These are phyloP conservation scores for Knufia fluminis DNA, from an alignment of 2,329 filamentous ascomycete species.

Conservation along the genomic window DNA sequence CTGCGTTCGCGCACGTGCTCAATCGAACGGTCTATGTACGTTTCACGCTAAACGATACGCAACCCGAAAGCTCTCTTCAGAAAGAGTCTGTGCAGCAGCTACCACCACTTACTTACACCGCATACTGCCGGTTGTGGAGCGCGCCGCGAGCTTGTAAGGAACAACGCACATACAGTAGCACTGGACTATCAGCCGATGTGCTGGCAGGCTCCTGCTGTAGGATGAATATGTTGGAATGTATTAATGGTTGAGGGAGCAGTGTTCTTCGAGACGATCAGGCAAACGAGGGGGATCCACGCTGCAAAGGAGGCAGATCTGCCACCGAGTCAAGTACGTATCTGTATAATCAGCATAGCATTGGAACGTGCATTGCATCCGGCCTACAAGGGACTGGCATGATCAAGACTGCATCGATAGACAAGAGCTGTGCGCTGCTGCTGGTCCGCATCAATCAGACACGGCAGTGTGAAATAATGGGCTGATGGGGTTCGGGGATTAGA, in stretches of 20 bases:
- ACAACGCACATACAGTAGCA: neutral
- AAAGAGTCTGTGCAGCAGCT: neutral
- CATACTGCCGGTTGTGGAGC: constrained; percentile 7
- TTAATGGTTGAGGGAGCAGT: neutral
- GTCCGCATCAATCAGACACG: no score
- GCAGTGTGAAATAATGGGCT: neutral
- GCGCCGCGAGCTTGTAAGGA: neutral
- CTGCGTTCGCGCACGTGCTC: constrained; percentile 1
- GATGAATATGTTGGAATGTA: neutral
- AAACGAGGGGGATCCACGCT: neutral
- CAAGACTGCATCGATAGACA: no score
- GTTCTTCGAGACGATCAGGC: neutral
- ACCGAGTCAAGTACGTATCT: neutral
- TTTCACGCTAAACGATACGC: neutral
- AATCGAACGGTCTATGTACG: neutral
- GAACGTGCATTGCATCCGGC: no score
- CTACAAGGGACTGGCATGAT: no score
- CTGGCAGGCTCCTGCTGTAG: neutral
- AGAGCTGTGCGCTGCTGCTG: no score
- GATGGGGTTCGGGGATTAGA: neutral
- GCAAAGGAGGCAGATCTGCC: no score
- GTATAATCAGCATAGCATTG: neutral
- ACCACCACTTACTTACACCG: constrained; percentile 2
- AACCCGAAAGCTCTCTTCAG: neutral
- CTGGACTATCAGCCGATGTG: neutral